Conservation (phyloP, 257 asterid genomes). For the Ajuga chamaepitys region DNA sequence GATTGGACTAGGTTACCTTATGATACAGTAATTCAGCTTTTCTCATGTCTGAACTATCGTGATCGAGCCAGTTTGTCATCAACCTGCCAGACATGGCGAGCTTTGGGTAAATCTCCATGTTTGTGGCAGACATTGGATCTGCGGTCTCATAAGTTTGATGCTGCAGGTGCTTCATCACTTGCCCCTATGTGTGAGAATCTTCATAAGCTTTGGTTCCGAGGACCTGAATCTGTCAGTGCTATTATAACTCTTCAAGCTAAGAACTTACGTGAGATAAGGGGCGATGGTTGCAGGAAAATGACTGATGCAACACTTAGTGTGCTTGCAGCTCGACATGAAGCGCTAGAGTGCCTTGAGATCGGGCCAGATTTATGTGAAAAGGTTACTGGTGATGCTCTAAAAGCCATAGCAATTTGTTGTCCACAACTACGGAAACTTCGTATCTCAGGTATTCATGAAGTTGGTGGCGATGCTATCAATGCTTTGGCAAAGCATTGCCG, state of each 20-base stretch:
- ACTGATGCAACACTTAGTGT: slow-evolving; percentile 64
- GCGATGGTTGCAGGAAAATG: slow-evolving; percentile 61
- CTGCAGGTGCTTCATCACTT: slow-evolving; percentile 45
- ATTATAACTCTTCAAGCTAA: slow-evolving; percentile 58
- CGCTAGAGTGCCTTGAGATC: slow-evolving; percentile 66
- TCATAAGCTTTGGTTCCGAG: slow-evolving; percentile 65
- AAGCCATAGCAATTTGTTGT: slow-evolving; percentile 65
- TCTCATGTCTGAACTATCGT: slow-evolving; percentile 59
- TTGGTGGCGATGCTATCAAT: slow-evolving; percentile 61
- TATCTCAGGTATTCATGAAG: slow-evolving; percentile 65
- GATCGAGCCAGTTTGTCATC: slow-evolving; percentile 82
- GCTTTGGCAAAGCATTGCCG: slow-evolving; percentile 60
- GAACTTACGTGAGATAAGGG: slow-evolving; percentile 53
- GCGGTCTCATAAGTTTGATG: slow-evolving; percentile 63
- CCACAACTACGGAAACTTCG: slow-evolving; percentile 50
- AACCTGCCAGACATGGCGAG: slow-evolving; percentile 66
- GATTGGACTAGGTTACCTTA: slow-evolving; percentile 71
- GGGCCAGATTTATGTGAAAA: slow-evolving; percentile 81
- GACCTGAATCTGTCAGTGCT: slow-evolving; percentile 71
- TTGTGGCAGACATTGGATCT: slow-evolving; percentile 65
- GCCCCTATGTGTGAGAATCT: slow-evolving; percentile 56
- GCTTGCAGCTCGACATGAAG: slow-evolving; percentile 72
- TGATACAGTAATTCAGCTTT: slow-evolving; percentile 63
- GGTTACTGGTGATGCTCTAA: slow-evolving; percentile 68
- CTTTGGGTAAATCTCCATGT: slow-evolving; percentile 51